Base-by-base conservation (phyloP, 305 asterid genomes). In the Fraxinus floribunda region DNA sequence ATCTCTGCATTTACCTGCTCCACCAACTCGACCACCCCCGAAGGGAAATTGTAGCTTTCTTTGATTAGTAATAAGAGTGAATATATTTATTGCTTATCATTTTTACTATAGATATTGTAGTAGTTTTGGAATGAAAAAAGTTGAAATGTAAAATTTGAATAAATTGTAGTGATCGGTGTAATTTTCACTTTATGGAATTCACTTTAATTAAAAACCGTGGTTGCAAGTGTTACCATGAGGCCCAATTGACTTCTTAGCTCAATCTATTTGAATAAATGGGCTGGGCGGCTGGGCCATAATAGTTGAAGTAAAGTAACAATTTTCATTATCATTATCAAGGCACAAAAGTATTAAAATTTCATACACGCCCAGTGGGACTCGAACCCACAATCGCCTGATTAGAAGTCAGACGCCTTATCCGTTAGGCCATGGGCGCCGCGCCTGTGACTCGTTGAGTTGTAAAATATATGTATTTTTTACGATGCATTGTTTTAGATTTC, bases 311-410 rank as follows among this genome's bases (percentile, higher is more conserved):
- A 41, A 41, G 0, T 39, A 0, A 39, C 46, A 39, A 39, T 39
- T 8, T 39, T 39, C 46, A 39, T 32, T 26, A 26, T 26, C 29
- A 26, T 26, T 38, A n/a, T n/a, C 1, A 39, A 6, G 46, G 46
- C 11, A 39, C 46, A 39, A 39, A 39, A 39, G 49, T 9, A 41
- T 41, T 7, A 41, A 41, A 41, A 41, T 41, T 41, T 2, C 0
- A 5, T 5, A 10, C 97, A 94, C 97, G 95, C 97, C 97, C 94
- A 89, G 97, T 93, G 95, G 97, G 95, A 93, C 92, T 93, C 98
- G 97, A 94, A 92, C 97, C 97, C 98, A 94, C 98, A 94, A 94
- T 93, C 95, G 97, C 94, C 88, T 94, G 95, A 93, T 93, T 91
- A 93, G 97, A 94, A 93, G 97, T 93, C 95, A 92, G 89, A 79